These are phyloP conservation scores for Mycotypha africana DNA, from an alignment of 371 early-diverging fungal species.

Conservation along the genomic window DNA sequence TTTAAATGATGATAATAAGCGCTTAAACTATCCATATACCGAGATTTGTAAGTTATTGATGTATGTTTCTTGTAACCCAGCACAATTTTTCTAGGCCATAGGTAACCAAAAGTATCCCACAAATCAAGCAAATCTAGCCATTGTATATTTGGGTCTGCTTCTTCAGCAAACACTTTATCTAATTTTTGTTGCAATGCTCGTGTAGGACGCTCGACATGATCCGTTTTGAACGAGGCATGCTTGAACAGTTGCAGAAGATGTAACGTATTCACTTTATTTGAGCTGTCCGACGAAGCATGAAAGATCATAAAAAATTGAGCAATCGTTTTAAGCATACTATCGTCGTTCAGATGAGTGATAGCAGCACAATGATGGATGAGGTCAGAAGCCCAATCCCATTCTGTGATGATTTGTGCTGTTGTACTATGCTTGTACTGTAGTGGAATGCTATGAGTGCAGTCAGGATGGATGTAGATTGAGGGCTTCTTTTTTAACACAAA, in stretches of 20 bases:
- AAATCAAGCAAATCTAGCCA: conserved; percentile 24
- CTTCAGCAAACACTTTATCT: conserved; percentile 9
- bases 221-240: conserved; percentile 30
- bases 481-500: conserved; percentile 31
- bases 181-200: conserved; percentile 13
- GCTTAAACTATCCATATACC: conserved; percentile 1
- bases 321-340: conserved; percentile 26
- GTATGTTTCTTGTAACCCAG: conserved; percentile 13
- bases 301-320: conserved; percentile 31
- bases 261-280: conserved; percentile 6
- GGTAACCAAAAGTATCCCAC: conserved; percentile 35
- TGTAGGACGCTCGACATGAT: conserved; percentile 28
- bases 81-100: conserved; percentile 40
- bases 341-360: conserved; percentile 25
- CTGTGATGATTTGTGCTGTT: conserved; percentile 26
- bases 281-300: conserved; percentile 9
- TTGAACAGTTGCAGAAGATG: conserved; percentile 23
- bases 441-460: background rate
- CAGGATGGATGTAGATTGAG: conserved; percentile 10
- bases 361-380: conserved; percentile 21
- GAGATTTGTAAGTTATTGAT: conserved; percentile 5
- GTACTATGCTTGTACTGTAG: conserved; percentile 2
- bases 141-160: conserved; percentile 7
- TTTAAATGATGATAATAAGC: conserved; percentile 1
- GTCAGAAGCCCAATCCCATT: conserved; percentile 29